Conservation (phyloP, 495 filamentous ascomycete genomes). For the Beverwykella pulmonaria region DNA sequence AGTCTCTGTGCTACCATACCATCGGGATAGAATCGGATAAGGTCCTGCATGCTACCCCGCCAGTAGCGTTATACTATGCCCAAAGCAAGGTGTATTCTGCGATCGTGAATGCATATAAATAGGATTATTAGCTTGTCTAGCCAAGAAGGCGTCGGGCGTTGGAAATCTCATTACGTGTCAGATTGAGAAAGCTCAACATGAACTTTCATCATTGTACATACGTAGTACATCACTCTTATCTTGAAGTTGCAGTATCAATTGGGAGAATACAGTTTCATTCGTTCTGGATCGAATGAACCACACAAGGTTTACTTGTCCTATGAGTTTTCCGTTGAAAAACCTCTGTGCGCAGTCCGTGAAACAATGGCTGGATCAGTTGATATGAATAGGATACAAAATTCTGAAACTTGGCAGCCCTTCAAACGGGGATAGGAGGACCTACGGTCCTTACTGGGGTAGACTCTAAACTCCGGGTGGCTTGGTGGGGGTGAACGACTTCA, state of each 20-base stretch:
- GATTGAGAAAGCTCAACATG: neutral
- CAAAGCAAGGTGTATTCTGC: neutral
- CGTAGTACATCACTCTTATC: no score
- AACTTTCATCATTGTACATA: neutral
- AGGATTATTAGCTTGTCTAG: neutral
- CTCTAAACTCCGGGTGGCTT: neutral
- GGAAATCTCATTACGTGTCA: neutral
- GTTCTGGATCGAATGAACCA: no score
- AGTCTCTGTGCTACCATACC: neutral
- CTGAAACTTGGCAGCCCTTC: neutral
- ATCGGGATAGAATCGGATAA: neutral
- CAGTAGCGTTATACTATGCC: neutral
- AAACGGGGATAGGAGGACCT: neutral
- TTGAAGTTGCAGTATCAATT: no score
- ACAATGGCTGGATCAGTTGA: neutral
- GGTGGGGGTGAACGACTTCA: neutral
- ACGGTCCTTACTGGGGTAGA: neutral
- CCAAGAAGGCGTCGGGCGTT: neutral
- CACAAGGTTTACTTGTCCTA: neutral
- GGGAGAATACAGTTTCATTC: no score
- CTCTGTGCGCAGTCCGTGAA: neutral
- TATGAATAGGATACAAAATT: neutral
- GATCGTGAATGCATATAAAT: neutral
- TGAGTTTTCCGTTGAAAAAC: neutral
- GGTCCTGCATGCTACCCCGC: neutral